Evolutionary conservation across 148 eudicot species (phyloP), one percentile per base, ranked within the genome.

Genomic region (Pouteria glomerata): DNA sequence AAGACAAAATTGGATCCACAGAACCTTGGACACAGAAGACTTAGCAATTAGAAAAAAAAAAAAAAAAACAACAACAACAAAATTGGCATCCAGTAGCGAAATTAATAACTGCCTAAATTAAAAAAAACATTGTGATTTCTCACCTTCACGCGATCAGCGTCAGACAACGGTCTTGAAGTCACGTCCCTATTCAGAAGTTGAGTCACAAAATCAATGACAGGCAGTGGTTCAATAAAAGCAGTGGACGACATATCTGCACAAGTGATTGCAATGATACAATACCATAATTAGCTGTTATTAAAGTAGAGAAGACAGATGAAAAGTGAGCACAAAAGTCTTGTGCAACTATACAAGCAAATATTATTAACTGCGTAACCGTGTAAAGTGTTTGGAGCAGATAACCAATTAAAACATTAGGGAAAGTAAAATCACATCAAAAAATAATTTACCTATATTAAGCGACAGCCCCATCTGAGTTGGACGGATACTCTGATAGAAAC

Each of bases 401-500:
- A 15, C 4, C 24, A 2, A 14, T 65, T 65, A 65, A 45, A 63
- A 11, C 8, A n/a, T 61, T 44, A 61, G 24, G 50, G 14, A 23
- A 44, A 1, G 50, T 56, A n/a, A 1, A 56, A 23, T 3, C 21
- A 8, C 27, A 15, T n/a, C 60, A 27, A 24, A 48, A 51, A 6
- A 55, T 24, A 11, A 19, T n/a, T 14, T 73, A 80, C 97, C 97
- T 55, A 91, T 89, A 70, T 91, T 91, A 63, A 91, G 73, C 14
- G 97, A 89, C 57, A 91, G 65, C 57, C 97, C 97, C 97, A 91
- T 91, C 77, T 91, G 97, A 62, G 97, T 91, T 7, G 91, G 97
- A 3, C 93, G 85, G n/a, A 91, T 83, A 73, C 93, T 91, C 80
- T 91, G 97, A 76, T 91, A 91, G 78, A 91, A 91, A 14, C 97